Base-by-base conservation (phyloP, 345 rosid genomes). In the Arabidopsis suecica region DNA sequence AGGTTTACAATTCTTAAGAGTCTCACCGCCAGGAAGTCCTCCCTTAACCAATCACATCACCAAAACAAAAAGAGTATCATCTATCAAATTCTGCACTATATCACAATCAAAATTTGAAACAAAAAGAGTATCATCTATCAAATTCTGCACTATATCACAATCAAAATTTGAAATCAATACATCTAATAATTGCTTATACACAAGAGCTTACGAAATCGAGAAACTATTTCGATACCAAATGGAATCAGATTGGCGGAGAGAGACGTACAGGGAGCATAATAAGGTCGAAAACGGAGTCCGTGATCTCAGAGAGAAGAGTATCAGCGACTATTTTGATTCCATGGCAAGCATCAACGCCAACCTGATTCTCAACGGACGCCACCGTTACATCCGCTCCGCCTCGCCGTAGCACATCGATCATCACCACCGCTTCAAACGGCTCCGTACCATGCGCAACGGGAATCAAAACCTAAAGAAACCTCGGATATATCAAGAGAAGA, bases 371-470 rank as follows among this genome's bases (percentile, higher is more conserved):
- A 40, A 87, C 92, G n/a, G 97, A 92, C 3, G 89, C 90, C 13
- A 92, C 97, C 37, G 87, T 89, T 33, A 95, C 96, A 30, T 86
- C 92, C 13, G 97, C 93, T 32, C 97, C 97, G 13, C 89, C 81
- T 73, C 99, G 83, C 74, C 96, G 85, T 37, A 91, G 71, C 48
- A 94, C 93, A 68, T 91, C 97, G 72, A 89, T 85, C 64, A 86
- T 88, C 42, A 94, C 84, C 73, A 89, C 92, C 30, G 98, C 97
- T 81, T 94, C 97, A 83, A 94, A 85, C 70, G 98, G 97, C 82
- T 94, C 98, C 41, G 90, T 87, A 11, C 97, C 98, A 62, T 91
- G 82, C 4, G 97, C 98, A 68, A 94, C 81, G 49, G 97, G 98
- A 61, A 91, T 89, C 87, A 94, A 83, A 82, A 94, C 98, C 98